Evolutionary conservation across 345 rosid genomes (phyloP), one percentile per base, ranked within the genome.

Genomic region (Lepidium sativum): DNA sequence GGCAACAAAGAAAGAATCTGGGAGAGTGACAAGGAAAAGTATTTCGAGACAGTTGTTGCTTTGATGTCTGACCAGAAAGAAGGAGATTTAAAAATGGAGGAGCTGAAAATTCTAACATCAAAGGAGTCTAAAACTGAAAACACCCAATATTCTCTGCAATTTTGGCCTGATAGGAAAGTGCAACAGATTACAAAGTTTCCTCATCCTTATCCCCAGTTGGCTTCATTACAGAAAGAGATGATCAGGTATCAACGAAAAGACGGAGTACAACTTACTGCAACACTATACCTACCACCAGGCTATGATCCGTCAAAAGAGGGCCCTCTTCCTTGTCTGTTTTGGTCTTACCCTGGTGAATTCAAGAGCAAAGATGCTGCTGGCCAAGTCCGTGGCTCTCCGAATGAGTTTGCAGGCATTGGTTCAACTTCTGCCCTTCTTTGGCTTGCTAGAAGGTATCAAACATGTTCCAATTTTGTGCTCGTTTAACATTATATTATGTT

Each of bases 311-410:
- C 81, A 57, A 88, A 85, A 72, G 99, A 88, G 27, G 97, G 95
- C 20, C 92, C 99, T 56, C 92, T 94, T 62, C 96, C 96, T 52
- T 94, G 97, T 76, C 71, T 94, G 51, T 77, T 90, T 45, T 94
- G 99, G 99, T 94, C 99, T 47, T 90, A 94, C 42, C 97, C 97
- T 39, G 97, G 99, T 68, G 99, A 94, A 80, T 94, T 94, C 73
- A 94, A 94, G 77, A 94, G 95, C 85, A 94, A 90, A 86, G 97
- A 90, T 77, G 97, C 99, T 74, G 99, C 99, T 42, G 80, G 99
- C 56, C 99, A 94, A 83, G 96, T 94, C 65, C 97, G 99, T 54
- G 96, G 99, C 79, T 94, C 99, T 75, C 99, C 99, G 70, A 94
- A 90, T 84, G 92, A 85, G 75, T 94, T 94, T 80, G 71, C 97